These are phyloP conservation scores for Theobroma grandiflorum DNA, from an alignment of 441 rosid species.

Conservation along the genomic window DNA sequence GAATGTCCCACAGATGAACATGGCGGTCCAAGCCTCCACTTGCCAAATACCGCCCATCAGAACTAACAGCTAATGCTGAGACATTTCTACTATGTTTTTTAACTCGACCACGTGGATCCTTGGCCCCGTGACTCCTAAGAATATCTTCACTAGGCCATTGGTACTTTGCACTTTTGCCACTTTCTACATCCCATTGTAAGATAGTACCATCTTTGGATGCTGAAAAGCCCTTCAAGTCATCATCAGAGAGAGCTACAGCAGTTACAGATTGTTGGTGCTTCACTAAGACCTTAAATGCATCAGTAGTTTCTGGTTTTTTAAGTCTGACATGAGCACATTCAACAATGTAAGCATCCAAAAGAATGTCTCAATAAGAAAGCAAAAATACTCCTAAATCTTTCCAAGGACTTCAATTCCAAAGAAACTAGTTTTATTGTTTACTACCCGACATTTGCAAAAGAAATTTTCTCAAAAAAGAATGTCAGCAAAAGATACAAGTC, in stretches of 20 bases:
- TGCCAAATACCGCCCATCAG: constrained; percentile 94
- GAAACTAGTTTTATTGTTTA: no score
- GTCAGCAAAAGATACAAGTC: no score
- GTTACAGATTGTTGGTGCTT: constrained; percentile 90
- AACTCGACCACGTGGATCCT: constrained; percentile 68
- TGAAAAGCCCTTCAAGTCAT: constrained; percentile 85
- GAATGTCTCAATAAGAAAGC: neutral
- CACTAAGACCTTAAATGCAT: constrained; percentile 57
- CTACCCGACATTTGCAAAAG: neutral
- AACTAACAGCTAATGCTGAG: constrained; percentile 86
- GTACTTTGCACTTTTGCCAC: constrained; percentile 72
- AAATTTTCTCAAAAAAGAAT: neutral
- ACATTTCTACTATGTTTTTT: constrained; percentile 79
- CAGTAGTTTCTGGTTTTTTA: constrained; percentile 61
- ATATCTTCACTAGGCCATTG: constrained; percentile 82
- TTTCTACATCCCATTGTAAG: constrained; percentile 85
- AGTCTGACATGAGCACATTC: constrained; percentile 55
- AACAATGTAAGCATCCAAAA: constrained; percentile 28
- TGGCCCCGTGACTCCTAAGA: constrained; percentile 78
- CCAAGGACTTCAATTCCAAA: neutral
- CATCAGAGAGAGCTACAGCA: constrained; percentile 82
- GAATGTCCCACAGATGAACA: constrained; percentile 96
- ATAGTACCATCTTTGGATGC: constrained; percentile 92
- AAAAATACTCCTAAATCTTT: neutral
- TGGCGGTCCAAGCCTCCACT: constrained; percentile 95